phyloP scores from a whole-genome alignment of 495 filamentous ascomycete species.

The Pseudomonodictys pantanalensis region DNA sequence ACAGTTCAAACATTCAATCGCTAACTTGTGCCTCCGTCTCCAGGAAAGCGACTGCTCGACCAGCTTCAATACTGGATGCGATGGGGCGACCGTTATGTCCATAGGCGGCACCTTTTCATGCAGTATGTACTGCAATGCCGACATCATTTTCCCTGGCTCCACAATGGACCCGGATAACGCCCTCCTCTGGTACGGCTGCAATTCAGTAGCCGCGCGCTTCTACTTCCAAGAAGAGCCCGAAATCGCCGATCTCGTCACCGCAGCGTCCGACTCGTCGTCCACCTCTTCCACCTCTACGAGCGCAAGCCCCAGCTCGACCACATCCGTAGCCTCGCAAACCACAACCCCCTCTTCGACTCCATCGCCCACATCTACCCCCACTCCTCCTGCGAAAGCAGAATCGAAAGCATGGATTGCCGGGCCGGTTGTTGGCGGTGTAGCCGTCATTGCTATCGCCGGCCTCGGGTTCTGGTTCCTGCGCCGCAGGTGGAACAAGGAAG shows the following conservation, averaged over 20 bases:
- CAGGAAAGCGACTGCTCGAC: background rate
- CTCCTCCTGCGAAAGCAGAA: background rate
- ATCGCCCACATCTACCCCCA: background rate
- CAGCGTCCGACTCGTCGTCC: no score
- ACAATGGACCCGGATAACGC: background rate
- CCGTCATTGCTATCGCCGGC: background rate
- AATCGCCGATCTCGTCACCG: no score
- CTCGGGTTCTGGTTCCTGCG: background rate
- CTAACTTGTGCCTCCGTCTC: background rate
- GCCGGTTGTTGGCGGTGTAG: background rate
- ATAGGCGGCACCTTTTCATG: background rate
- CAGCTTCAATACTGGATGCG: background rate
- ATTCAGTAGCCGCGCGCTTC: background rate
- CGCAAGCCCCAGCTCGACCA: no score
- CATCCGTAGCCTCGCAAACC: no score
- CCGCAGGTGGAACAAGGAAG: background rate
- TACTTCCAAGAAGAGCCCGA: background rate
- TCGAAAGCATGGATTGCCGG: background rate
- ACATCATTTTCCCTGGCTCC: background rate
- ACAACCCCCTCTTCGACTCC: background rate
- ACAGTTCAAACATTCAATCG: background rate
- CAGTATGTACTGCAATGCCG: background rate
- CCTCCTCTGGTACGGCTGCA: background rate
- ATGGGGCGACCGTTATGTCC: background rate
- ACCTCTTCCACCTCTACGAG: no score